phyloP scores from a whole-genome alignment of 805 yeast genomes.

The Wickerhamiella bombiphila region DNA sequence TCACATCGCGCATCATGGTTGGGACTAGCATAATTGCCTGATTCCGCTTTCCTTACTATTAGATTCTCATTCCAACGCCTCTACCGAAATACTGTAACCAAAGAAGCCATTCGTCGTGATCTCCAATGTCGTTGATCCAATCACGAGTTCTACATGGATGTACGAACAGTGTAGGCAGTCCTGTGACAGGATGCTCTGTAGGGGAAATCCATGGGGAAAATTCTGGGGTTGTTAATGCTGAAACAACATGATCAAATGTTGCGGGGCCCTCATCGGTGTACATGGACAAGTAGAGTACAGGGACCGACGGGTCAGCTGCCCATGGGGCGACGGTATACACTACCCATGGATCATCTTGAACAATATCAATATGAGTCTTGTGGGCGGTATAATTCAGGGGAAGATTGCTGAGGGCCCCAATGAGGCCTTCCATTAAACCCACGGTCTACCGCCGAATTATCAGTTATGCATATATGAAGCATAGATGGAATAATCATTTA shows the following conservation, averaged over 20 bases:
- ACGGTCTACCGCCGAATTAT: no score
- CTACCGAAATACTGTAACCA: constrained; percentile 21
- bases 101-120: constrained; percentile 11
- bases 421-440: neutral
- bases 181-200: constrained; percentile 21
- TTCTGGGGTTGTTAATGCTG: constrained; percentile 1
- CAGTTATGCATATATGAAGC: no score
- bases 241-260: constrained; percentile 6
- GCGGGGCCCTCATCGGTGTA: constrained; percentile 10
- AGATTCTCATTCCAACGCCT: constrained; percentile 21
- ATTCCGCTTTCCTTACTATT: no score
- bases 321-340: constrained; percentile 17
- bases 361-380: neutral
- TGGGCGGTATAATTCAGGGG: neutral
- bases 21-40: neutral
- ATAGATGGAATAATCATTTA: no score
- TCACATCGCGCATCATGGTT: constrained; percentile 1
- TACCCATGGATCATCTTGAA: neutral
- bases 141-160: constrained; percentile 31
- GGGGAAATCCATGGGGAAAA: constrained; percentile 7
- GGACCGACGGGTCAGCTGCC: constrained; percentile 21
- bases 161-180: constrained; percentile 20
- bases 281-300: constrained; percentile 19
- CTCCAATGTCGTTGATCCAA: constrained; percentile 19
- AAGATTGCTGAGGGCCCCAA: neutral